Base-by-base conservation (phyloP, 805 yeast species). In the Wickerhamomyces tratensis region DNA sequence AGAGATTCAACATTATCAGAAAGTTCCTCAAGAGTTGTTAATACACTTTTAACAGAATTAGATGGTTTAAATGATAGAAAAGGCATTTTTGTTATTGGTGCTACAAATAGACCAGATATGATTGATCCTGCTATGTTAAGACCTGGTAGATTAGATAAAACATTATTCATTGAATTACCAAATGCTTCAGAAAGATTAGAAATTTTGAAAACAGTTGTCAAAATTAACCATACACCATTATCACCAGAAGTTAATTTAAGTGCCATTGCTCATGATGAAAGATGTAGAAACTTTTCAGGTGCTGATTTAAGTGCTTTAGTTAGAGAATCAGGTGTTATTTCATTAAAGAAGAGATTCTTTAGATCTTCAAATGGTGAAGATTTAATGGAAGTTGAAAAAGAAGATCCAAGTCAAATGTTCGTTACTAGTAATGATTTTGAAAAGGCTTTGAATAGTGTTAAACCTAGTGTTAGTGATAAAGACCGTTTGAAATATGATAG, bases 111-210 rank as follows among this genome's bases (percentile, higher is more conserved):
- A 59, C 98, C 98, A 0, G 98, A 91, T 59, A 91, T 91, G 86
- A 93, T 91, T 49, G 98, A 91, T 62, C 88, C 96, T 5, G 98
- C 98, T 0, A 93, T 91, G 98, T 65, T 93, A 38, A 76, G 98
- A 58, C 98, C 98, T 0, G 98, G 98, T 6, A 77, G 98, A 62
- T 71, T 91, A 53, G 98, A 93, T 58, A 93, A 91, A 63, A 86
- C 96, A 3, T 67, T 91, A 38, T 91, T 82, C 61, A 91, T 91
- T 27, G 97, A 91, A 58, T 70, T 91, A 41, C 98, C 98, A 5
- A 75, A 77, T 7, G 75, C 78, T 1, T 70, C 66, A 4, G 98
- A 93, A 59, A 72, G 96, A 48, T 64, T 72, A 4, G 97, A 89
- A 49, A 93, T 91, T 45, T 68, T 91, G 57, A 73, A 71, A 46